phyloP scores from a whole-genome alignment of 768 basidiomycete genomes.

The Melanogaster broomeanus region DNA sequence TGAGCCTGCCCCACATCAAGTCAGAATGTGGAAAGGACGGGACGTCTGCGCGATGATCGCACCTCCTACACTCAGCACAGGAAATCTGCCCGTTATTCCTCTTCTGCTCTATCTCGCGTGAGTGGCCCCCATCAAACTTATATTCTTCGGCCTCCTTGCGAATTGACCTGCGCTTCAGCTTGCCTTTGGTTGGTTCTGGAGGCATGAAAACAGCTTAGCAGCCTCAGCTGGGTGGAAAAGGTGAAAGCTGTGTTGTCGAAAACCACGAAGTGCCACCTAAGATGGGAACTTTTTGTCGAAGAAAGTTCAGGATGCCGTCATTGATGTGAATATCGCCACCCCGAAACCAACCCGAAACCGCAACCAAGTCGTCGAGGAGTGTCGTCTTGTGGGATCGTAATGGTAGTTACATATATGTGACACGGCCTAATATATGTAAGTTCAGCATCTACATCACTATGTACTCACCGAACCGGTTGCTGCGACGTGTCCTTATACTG shows the following conservation, averaged over 20 bases:
- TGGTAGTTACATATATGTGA: too few species aligned
- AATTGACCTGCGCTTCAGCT: conserved; percentile 49
- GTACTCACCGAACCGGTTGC: too few species aligned
- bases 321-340: conserved; percentile 28
- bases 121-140: conserved; percentile 52
- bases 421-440: too few species aligned
- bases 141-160: conserved; percentile 54
- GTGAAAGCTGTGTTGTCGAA: conserved; percentile 1
- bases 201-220: conserved; percentile 54
- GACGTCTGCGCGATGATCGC: conserved; percentile 50
- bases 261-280: conserved; percentile 16
- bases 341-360: too few species aligned
- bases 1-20: conserved; percentile 49
- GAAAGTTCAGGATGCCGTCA: conserved; percentile 23
- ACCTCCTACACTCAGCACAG: conserved; percentile 80
- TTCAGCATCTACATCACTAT: not conserved
- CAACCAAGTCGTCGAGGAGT: too few species aligned
- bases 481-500: not conserved
- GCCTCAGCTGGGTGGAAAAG: conserved; percentile 11
- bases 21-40: conserved; percentile 25
- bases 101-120: conserved; percentile 72
- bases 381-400: too few species aligned
- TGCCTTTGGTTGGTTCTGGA: conserved; percentile 52
- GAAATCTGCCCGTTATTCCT: conserved; percentile 75
- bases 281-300: conserved; percentile 14